Evolutionary conservation across 2,329 filamentous ascomycete genomes (phyloP), one percentile per base, ranked within the genome.

Genomic region (Penicillium sp.): DNA sequence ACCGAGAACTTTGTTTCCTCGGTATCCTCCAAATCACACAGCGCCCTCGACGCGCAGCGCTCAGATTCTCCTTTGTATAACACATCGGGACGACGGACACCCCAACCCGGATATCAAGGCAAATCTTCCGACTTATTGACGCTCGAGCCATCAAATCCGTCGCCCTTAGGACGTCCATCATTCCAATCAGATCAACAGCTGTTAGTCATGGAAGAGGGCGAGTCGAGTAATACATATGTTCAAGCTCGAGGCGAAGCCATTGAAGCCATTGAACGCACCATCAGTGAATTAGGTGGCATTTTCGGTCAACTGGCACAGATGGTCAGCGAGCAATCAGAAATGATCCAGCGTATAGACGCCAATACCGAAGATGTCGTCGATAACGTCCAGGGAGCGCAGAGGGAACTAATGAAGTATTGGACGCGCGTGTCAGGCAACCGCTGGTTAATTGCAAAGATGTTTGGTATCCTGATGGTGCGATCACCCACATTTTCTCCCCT

Each of bases 301-400:
- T 97, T 97, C 71, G 90, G 91, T 8, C 93, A 99, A 74, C 78
- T 99, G 46, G 93, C 94, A 34, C 87, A 90, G 62, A 97, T 99
- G 94, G 94, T 99, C 29, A 91, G 89, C 51, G 93, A 99, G 73
- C 94, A 99, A 76, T 91, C 90, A 58, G 94, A 97, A 75, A 96
- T 96, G 88, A 96, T 99, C 61, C 91, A 97, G 75, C 83, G 93
- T 46, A 97, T 97, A 68, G 93, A 97, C 67, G 93, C 93, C 61
- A 97, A 97, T 73, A 97, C 93, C 1, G 94, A 99, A 69, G 92
- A 97, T 65, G 91, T 99, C 6, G 93, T 99, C 51, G 93, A 97
- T 68, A 99, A 99, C 66, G 93, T 99, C n/a, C 85, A 96, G 68
- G 94, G 94, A 16, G 94, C 94, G 6, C 94, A 99, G 71, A 83